phyloP scores from a whole-genome alignment of 495 filamentous ascomycete genomes.

The Alectoria sarmentosa region DNA sequence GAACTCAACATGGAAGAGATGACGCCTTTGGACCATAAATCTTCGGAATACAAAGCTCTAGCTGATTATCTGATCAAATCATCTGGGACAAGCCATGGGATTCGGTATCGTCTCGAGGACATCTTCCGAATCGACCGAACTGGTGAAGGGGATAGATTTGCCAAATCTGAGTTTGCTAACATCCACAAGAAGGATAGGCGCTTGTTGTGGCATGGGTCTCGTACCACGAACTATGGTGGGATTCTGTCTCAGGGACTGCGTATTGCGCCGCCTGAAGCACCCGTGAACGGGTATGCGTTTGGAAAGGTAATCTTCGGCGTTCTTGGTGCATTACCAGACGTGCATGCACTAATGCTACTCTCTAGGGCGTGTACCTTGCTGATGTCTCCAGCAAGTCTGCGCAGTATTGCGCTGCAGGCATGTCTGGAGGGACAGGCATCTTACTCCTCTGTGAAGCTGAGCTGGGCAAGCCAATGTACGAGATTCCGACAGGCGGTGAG shows the following conservation, averaged over 20 bases:
- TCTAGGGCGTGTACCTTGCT: conserved; percentile 71
- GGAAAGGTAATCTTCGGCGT: conserved; percentile 44
- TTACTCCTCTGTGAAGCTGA: conserved; percentile 68
- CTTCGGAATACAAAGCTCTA: conserved; percentile 57
- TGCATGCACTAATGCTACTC: background rate
- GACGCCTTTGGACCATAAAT: conserved; percentile 51
- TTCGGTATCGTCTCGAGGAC: conserved; percentile 42
- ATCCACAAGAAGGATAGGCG: conserved; percentile 48
- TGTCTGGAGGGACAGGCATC: conserved; percentile 51
- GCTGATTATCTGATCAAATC: conserved; percentile 58
- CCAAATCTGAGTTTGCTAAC: conserved; percentile 43
- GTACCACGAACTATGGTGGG: conserved; percentile 72
- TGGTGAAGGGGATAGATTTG: conserved; percentile 66
- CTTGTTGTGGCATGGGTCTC: conserved; percentile 72
- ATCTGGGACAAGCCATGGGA: conserved; percentile 49
- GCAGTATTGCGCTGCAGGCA: conserved; percentile 58
- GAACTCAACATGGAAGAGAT: conserved; percentile 69
- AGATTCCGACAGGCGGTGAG: conserved; percentile 25
- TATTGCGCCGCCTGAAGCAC: conserved; percentile 80
- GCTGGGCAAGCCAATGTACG: conserved; percentile 57
- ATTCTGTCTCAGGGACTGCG: conserved; percentile 80
- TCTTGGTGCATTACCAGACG: background rate
- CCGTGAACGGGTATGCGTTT: conserved; percentile 72
- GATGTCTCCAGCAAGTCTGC: conserved; percentile 77
- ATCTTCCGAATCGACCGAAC: conserved; percentile 78